Evolutionary conservation across 257 asterid species (phyloP).

Genomic region (Solanum chilense): DNA sequence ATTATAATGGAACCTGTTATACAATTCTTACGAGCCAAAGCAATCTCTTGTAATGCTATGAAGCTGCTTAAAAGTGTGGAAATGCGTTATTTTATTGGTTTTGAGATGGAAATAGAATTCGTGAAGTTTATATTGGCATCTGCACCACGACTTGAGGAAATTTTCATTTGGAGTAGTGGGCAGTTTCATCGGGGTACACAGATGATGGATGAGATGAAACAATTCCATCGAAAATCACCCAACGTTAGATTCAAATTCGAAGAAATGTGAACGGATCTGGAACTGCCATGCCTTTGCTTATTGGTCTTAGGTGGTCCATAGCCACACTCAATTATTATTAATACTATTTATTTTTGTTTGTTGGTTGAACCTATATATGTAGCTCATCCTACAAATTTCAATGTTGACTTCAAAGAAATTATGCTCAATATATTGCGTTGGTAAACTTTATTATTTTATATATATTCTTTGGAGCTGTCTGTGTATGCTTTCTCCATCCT

Average conservation of each 20-base stretch:
- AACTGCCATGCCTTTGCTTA: not conserved
- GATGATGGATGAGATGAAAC: slow-evolving; percentile 25
- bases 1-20: no score
- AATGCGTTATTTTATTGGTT: no score
- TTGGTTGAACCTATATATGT: not conserved
- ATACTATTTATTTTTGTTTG: not conserved
- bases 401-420: not conserved
- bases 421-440: not conserved
- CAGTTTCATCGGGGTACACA: not conserved
- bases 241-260: slow-evolving; percentile 22
- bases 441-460: not conserved
- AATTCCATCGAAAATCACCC: slow-evolving; percentile 40
- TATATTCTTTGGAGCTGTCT: no score
- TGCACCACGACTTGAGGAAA: slow-evolving; percentile 35
- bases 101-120: not conserved
- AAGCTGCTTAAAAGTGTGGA: no score
- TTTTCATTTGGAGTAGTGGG: slow-evolving; percentile 8
- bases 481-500: no score
- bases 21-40: no score
- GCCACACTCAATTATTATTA: not conserved
- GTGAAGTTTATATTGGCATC: slow-evolving; percentile 15
- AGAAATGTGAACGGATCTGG: not conserved
- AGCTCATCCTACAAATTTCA: not conserved
- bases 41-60: no score
- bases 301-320: not conserved